A percentile compares a stretch with the other conserved stretches of the same genome.
These are phyloP conservation scores for Aspergillus sp. DNA, from an alignment of 2,329 filamentous ascomycete genomes.

Conservation along the genomic window DNA sequence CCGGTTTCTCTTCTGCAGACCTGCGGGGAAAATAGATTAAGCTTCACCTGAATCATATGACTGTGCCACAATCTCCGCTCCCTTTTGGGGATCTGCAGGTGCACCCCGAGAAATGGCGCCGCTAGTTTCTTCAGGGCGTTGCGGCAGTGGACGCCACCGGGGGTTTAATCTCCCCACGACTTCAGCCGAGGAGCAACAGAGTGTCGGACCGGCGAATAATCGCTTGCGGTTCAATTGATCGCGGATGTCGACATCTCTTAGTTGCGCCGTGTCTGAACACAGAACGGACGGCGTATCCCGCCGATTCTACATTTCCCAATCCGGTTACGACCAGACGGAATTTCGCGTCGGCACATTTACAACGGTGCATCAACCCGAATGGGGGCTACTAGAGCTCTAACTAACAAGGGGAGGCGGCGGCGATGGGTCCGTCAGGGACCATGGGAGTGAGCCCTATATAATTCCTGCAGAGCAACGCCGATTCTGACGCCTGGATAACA, in stretches of 20 bases:
- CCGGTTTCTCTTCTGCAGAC: neutral
- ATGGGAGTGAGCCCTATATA: neutral
- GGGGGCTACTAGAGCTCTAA: neutral
- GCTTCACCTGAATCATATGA: neutral
- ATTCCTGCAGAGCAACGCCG: neutral
- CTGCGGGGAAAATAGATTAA: slow-evolving; percentile 4
- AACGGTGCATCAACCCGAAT: neutral
- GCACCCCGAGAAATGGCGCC: neutral
- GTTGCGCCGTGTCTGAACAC: neutral
- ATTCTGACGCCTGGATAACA: neutral
- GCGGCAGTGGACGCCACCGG: neutral
- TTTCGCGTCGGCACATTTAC: neutral
- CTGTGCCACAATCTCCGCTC: neutral
- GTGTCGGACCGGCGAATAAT: neutral
- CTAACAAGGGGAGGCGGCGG: neutral
- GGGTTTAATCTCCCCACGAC: neutral
- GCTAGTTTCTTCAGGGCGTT: neutral
- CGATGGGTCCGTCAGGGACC: neutral
- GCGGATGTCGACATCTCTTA: neutral
- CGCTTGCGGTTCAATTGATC: neutral
- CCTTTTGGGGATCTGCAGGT: slow-evolving; percentile 2
- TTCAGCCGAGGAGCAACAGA: neutral
- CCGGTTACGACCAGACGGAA: neutral
- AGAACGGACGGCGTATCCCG: neutral
- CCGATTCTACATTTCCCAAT: neutral